Evolutionary conservation across 2,329 filamentous ascomycete genomes (phyloP).

Genomic region (Apiospora malaysiana): DNA sequence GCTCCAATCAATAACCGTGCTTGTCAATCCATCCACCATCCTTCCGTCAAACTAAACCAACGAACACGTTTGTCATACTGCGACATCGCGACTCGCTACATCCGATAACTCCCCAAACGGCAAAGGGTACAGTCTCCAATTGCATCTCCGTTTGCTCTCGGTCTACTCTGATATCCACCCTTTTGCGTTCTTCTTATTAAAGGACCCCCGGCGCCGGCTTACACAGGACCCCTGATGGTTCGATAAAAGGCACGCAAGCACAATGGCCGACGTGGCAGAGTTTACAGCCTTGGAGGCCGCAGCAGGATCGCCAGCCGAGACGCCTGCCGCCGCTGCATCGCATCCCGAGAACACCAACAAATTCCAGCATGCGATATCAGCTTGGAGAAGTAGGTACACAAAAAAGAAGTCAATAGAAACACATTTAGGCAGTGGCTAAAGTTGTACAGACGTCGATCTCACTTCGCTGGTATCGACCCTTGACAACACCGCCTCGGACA

Average conservation of each 20-base stretch:
- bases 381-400: constrained; percentile 81
- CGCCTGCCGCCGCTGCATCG: constrained; percentile 35
- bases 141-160: not conserved
- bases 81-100: not conserved
- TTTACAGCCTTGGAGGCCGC: constrained; percentile 32
- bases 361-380: constrained; percentile 93
- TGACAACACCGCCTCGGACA: constrained; percentile 92
- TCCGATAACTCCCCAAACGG: not conserved
- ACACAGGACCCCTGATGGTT: constrained; percentile 12
- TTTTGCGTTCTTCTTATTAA: not conserved
- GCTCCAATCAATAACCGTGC: not conserved
- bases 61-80: constrained; percentile 1
- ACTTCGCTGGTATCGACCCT: constrained; percentile 82
- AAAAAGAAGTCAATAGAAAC: constrained; percentile 9
- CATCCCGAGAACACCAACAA: constrained; percentile 75
- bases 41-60: not conserved
- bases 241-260: constrained; percentile 2
- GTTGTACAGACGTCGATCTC: constrained; percentile 77
- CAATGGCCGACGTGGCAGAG: constrained; percentile 36
- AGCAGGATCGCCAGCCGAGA: constrained; percentile 33
- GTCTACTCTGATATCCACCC: no score
- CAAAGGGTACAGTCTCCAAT: not conserved
- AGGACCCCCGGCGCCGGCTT: not conserved
- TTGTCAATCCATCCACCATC: not conserved
- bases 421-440: constrained; percentile 19